Conservation (phyloP, 257 asterid genomes). For the Cruciata laevipes region DNA sequence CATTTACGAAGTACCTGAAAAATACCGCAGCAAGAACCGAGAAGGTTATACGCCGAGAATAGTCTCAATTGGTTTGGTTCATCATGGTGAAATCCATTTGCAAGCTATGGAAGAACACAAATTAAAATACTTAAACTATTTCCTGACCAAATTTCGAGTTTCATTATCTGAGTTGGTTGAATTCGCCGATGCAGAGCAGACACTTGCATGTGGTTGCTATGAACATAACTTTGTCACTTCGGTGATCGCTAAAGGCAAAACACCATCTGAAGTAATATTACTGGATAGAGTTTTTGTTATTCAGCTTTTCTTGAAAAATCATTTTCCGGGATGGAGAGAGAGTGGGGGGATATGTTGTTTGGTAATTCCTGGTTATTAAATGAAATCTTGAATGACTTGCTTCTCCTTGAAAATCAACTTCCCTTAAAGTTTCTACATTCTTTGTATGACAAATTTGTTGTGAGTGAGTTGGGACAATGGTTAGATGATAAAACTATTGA, state of each 20-base stretch:
- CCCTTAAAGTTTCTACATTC: too few relatives aligned
- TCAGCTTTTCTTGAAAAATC: constrained; percentile 21
- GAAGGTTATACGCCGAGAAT: constrained; percentile 25
- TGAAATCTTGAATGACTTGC: constrained; percentile 22
- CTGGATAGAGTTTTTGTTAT: constrained; percentile 26
- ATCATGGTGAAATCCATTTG: constrained; percentile 12
- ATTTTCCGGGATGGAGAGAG: constrained; percentile 14
- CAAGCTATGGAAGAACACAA: too few relatives aligned
- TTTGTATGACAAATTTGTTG: not conserved
- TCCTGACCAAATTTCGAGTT: constrained; percentile 15
- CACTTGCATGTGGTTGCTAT: too few relatives aligned
- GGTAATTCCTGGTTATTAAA: constrained; percentile 18
- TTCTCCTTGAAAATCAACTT: too few relatives aligned
- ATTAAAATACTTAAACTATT: constrained; percentile 23
- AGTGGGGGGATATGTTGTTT: constrained; percentile 20
- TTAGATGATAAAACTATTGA: not conserved
- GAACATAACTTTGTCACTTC: too few relatives aligned
- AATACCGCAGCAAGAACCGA: constrained; percentile 19
- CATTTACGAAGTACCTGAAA: too few relatives aligned
- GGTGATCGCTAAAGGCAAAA: too few relatives aligned
- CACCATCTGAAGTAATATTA: constrained; percentile 11
- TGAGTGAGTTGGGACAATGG: not conserved
- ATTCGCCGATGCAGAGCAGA: too few relatives aligned
- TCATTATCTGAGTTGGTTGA: not conserved
- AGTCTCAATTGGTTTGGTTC: constrained; percentile 30